Conservation (phyloP, 345 rosid species). For the Cardiospermum halicacabum region DNA sequence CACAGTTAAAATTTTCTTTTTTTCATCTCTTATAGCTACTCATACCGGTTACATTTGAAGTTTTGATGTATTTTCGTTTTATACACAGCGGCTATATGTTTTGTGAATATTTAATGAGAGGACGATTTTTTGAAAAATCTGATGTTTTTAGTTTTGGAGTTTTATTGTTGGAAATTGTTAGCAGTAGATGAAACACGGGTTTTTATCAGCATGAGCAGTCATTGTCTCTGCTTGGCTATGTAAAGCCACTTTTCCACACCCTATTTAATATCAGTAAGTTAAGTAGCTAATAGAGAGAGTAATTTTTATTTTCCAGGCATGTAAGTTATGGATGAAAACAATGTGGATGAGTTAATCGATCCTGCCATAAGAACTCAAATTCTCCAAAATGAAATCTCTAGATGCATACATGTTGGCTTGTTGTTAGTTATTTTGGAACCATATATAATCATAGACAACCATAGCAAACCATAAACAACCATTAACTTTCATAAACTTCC, state of each 20-base stretch:
- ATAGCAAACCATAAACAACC: no score
- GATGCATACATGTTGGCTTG: background rate
- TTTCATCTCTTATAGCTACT: no score
- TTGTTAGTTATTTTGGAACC: no score
- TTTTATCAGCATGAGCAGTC: background rate
- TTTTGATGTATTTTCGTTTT: background rate
- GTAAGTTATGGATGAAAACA: background rate
- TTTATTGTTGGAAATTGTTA: background rate
- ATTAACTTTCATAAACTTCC: no score
- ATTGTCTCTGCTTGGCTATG: background rate
- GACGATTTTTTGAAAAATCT: no score
- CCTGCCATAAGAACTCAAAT: background rate
- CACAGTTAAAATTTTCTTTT: background rate
- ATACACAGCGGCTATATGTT: no score
- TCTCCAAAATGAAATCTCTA: background rate
- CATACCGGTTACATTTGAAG: background rate
- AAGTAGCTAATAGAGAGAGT: background rate
- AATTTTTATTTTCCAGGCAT: background rate
- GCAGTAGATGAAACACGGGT: background rate
- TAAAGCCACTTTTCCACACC: background rate
- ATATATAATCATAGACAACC: no score
- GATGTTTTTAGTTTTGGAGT: background rate
- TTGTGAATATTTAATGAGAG: no score
- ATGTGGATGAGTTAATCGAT: background rate
- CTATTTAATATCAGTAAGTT: background rate